These are phyloP conservation scores for Lizonia empirigonia DNA, from an alignment of 2,329 filamentous ascomycete species.

Conservation along the genomic window DNA sequence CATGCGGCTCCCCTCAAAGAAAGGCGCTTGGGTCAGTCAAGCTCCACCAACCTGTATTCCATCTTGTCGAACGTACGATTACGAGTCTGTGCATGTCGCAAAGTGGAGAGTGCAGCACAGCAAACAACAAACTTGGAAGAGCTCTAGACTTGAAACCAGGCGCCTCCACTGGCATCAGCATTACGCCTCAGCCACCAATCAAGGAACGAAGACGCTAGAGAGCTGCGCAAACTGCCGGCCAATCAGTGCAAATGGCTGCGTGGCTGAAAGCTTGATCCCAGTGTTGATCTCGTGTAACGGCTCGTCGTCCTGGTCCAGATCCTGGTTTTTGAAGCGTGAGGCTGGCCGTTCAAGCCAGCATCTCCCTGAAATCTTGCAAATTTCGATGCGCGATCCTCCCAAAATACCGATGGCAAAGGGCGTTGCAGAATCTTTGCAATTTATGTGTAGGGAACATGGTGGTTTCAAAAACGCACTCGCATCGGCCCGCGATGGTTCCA, in stretches of 20 bases:
- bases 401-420: conserved; percentile 10
- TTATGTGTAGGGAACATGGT: conserved; percentile 8
- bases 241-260: conserved; percentile 34
- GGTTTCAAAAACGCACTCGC: conserved; percentile 4
- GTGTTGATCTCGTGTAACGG: conserved; percentile 36
- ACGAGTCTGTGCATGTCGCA: conserved; percentile 29
- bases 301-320: conserved; percentile 27
- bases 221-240: conserved; percentile 19
- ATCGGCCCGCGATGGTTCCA: conserved; percentile 8
- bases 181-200: conserved; percentile 35
- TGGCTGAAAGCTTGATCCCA: conserved; percentile 31
- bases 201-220: conserved; percentile 17
- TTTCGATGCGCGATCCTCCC: conserved; percentile 14
- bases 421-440: conserved; percentile 18
- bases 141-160: conserved; percentile 40
- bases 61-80: conserved; percentile 22
- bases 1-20: conserved; percentile 17
- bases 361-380: conserved; percentile 14
- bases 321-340: conserved; percentile 19
- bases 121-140: conserved; percentile 48
- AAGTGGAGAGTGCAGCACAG: conserved; percentile 26
- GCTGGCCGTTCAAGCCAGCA: conserved; percentile 12
- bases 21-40: conserved; percentile 23
- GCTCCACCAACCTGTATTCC: conserved; percentile 19
- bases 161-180: conserved; percentile 22